phyloP scores from a whole-genome alignment of 2,329 filamentous ascomycete species.

The Cordyceps fumosorosea region DNA sequence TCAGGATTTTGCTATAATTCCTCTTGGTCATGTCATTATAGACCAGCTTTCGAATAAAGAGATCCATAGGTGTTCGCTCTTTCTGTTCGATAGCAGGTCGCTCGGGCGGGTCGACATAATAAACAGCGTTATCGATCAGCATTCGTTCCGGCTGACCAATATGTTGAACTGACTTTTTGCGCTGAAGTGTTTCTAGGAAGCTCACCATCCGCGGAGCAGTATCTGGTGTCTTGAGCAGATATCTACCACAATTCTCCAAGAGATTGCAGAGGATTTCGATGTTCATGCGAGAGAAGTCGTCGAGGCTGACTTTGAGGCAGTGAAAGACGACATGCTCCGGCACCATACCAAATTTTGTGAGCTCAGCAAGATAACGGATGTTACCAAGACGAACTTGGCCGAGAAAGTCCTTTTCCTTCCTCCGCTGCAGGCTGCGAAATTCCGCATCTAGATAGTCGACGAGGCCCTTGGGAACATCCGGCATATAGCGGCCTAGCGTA shows the following conservation, averaged over 20 bases:
- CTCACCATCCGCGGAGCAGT: slow-evolving; percentile 89
- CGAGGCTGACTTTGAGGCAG: slow-evolving; percentile 92
- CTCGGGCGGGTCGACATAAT: slow-evolving; percentile 94
- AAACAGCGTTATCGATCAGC: slow-evolving; percentile 96
- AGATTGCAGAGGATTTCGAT: slow-evolving; percentile 97
- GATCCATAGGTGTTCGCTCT: slow-evolving; percentile 85
- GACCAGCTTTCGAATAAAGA: slow-evolving; percentile 87
- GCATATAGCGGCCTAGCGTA: slow-evolving; percentile 88
- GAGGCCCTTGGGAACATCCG: slow-evolving; percentile 85
- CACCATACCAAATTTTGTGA: slow-evolving; percentile 97
- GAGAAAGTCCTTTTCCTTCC: slow-evolving; percentile 96
- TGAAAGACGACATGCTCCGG: slow-evolving; percentile 99
- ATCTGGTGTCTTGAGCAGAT: slow-evolving; percentile 84
- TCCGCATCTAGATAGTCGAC: slow-evolving; percentile 92
- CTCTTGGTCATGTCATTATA: slow-evolving; percentile 93
- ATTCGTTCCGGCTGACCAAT: slow-evolving; percentile 94
- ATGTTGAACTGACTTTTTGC: slow-evolving; percentile 93
- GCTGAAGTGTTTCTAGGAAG: slow-evolving; percentile 88
- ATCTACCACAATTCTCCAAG: slow-evolving; percentile 92
- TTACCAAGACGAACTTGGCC: slow-evolving; percentile 91
- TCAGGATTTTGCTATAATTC: slow-evolving; percentile 87
- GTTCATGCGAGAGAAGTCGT: slow-evolving; percentile 98
- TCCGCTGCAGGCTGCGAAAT: slow-evolving; percentile 90
- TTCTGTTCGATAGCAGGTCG: slow-evolving; percentile 93
- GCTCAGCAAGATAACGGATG: slow-evolving; percentile 92